Evolutionary conservation across 768 basidiomycete genomes (phyloP).

Genomic region (Lactarius deliciosus): DNA sequence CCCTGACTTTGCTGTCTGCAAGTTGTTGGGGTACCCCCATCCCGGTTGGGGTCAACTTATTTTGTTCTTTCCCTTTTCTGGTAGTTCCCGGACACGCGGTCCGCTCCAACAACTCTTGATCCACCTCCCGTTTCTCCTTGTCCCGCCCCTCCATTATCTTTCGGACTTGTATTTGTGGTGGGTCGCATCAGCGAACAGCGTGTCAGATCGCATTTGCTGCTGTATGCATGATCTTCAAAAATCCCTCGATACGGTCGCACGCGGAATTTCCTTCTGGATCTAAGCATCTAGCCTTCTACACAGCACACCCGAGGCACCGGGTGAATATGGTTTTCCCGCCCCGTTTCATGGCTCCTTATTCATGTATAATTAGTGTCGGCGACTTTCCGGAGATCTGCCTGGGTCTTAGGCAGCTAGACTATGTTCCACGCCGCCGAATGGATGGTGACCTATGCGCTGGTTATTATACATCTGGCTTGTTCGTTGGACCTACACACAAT

Average conservation of each 20-base stretch:
- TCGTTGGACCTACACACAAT: background rate
- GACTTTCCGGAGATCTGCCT: background rate
- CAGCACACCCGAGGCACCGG: background rate
- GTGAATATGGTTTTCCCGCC: background rate
- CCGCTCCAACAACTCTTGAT: background rate
- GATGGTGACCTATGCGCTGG: background rate
- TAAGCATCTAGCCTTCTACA: background rate
- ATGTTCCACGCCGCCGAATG: background rate
- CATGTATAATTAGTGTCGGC: background rate
- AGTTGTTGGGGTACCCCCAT: slow-evolving; percentile 21
- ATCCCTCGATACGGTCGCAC: background rate
- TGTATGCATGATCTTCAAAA: background rate
- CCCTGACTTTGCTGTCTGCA: background rate
- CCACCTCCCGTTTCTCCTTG: background rate
- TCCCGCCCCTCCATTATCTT: background rate
- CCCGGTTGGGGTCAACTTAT: slow-evolving; percentile 2
- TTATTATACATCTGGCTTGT: background rate
- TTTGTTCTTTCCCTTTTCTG: background rate
- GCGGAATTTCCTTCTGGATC: background rate
- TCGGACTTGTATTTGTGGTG: slow-evolving; percentile 2
- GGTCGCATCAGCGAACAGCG: background rate
- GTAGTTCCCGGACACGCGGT: background rate
- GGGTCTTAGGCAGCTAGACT: background rate
- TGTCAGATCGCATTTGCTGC: background rate
- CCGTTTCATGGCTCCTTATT: background rate